Conservation (phyloP, 1,284 basidiomycete genomes). For the Tranzscheliella williamsii region DNA sequence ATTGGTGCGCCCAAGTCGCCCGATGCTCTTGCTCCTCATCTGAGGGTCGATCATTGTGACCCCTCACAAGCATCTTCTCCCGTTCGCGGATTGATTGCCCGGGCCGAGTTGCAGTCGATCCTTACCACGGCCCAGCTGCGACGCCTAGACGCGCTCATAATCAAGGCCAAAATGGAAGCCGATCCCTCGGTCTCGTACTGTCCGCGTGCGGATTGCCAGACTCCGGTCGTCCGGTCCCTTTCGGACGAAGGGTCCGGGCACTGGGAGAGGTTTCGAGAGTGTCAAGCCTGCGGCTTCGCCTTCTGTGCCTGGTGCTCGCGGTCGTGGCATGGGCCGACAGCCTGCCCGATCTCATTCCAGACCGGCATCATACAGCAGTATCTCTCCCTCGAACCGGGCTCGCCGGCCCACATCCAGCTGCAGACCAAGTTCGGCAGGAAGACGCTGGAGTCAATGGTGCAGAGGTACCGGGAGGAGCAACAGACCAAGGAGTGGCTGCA, state of each 20-base stretch:
- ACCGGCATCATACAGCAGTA: conserved; percentile 30
- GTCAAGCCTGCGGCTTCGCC: conserved; percentile 29
- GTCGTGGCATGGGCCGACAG: conserved; percentile 33
- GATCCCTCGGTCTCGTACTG: conserved; percentile 41
- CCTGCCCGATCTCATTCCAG: conserved; percentile 23
- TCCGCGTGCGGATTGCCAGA: conserved; percentile 31
- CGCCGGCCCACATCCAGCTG: conserved; percentile 13
- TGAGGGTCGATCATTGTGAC: background rate
- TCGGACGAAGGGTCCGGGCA: conserved; percentile 36
- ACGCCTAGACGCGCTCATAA: conserved; percentile 17
- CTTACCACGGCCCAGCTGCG: conserved; percentile 11
- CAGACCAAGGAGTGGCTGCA: conserved; percentile 29
- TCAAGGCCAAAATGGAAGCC: conserved; percentile 36
- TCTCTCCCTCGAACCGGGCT: conserved; percentile 7
- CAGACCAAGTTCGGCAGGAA: conserved; percentile 25
- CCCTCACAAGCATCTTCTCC: background rate
- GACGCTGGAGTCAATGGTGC: conserved; percentile 27
- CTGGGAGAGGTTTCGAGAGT: conserved; percentile 41
- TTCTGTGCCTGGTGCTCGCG: conserved; percentile 44
- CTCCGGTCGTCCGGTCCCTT: conserved; percentile 18
- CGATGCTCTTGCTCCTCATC: background rate
- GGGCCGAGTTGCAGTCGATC: conserved; percentile 15
- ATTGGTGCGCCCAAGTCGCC: background rate
- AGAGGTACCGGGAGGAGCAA: conserved; percentile 33
- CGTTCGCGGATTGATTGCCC: conserved; percentile 10